Evolutionary conservation across 352 stramenopile species (phyloP).

Genomic region (Phytophthora fragariae): DNA sequence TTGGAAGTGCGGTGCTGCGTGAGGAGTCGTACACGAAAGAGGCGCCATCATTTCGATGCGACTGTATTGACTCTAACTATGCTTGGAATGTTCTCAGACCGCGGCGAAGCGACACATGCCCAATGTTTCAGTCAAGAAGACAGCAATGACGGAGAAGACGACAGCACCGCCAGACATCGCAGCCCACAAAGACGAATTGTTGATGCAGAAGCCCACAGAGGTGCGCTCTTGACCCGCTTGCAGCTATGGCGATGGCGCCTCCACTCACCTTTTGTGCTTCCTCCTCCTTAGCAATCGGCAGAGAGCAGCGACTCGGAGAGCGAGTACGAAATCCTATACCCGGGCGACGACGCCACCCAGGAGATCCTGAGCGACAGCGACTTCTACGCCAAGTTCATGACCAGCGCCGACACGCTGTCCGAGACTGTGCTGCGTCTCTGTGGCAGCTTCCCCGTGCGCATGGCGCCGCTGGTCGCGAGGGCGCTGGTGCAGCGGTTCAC

Average conservation of each 20-base stretch:
- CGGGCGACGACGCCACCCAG: conserved; percentile 50
- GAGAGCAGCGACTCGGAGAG: conserved; percentile 45
- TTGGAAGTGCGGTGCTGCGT: not conserved
- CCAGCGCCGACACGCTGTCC: conserved; percentile 50
- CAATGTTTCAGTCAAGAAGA: not conserved
- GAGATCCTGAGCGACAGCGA: conserved; percentile 59
- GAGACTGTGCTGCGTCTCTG: conserved; percentile 69
- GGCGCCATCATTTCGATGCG: not conserved
- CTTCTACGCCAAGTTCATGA: conserved; percentile 70
- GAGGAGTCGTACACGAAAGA: not conserved
- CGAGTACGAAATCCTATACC: conserved; percentile 72
- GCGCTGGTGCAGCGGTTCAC: conserved; percentile 77
- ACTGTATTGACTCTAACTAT: not conserved
- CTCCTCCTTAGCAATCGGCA: conserved; percentile 8
- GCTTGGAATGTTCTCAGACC: not conserved
- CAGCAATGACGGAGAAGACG: not conserved
- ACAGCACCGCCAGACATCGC: not conserved
- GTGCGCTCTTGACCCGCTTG: not conserved
- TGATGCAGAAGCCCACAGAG: not conserved
- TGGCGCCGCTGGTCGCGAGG: conserved; percentile 48
- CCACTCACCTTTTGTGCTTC: not conserved
- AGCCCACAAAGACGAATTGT: not conserved
- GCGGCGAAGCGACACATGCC: not conserved
- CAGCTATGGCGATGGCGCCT: too few species aligned
- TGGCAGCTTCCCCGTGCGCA: conserved; percentile 65